These are phyloP conservation scores for Nyssa sinensis DNA, from an alignment of 148 eudicot genomes.

Conservation along the genomic window DNA sequence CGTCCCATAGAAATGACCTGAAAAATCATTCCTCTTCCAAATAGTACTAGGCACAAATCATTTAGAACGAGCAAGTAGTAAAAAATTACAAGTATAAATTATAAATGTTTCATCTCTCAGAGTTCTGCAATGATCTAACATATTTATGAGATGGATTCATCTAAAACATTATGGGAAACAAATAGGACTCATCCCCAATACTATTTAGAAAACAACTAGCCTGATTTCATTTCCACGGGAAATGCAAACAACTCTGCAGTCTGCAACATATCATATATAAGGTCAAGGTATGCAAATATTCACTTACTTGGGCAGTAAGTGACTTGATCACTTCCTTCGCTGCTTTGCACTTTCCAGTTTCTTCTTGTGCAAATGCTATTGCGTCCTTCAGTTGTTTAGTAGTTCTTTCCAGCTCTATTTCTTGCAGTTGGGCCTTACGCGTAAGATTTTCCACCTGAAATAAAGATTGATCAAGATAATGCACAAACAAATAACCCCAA, in stretches of 20 bases:
- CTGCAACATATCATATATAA: neutral
- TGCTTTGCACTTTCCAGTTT: conserved; percentile 92
- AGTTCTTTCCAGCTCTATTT: conserved; percentile 74
- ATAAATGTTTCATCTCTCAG: neutral
- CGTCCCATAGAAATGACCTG: neutral
- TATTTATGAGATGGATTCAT: neutral
- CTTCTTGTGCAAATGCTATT: conserved; percentile 85
- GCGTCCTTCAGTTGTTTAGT: conserved; percentile 80
- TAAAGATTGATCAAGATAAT: neutral
- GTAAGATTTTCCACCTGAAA: conserved; percentile 75
- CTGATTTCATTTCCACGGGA: conserved; percentile 1
- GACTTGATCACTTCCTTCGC: conserved; percentile 97
- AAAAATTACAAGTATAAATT: neutral
- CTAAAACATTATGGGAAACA: neutral
- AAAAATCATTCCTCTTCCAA: neutral
- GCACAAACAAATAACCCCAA: neutral
- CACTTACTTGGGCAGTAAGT: conserved; percentile 82
- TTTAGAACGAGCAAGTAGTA: neutral
- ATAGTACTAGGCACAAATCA: conserved; percentile 2
- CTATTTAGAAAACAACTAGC: conserved; percentile 16
- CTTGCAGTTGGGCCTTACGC: conserved; percentile 70
- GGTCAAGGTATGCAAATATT: neutral
- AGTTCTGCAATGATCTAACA: neutral
- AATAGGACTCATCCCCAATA: neutral
- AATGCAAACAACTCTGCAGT: neutral